Percentiles rank a stretch among this genome's conserved stretches.
phyloP scores from a whole-genome alignment of 2,329 filamentous ascomycete genomes.

The Cytospora chrysosperma region DNA sequence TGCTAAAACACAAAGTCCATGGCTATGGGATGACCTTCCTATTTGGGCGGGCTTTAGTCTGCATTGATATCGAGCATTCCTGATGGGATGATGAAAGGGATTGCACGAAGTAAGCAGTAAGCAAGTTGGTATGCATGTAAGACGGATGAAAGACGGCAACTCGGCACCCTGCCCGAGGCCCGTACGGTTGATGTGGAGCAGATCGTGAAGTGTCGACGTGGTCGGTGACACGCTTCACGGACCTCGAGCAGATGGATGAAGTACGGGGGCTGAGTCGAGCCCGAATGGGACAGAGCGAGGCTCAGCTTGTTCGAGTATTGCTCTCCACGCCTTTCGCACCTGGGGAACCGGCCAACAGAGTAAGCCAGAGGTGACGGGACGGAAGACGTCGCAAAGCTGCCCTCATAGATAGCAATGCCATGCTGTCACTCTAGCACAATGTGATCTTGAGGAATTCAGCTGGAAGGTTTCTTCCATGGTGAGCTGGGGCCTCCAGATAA shows the following conservation, averaged over 20 bases:
- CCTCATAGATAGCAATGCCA: no score
- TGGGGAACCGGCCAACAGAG: neutral
- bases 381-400: no score
- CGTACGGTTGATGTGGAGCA: neutral
- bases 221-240: neutral
- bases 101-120: neutral
- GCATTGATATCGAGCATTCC: no score
- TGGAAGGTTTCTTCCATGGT: neutral
- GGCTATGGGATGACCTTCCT: neutral
- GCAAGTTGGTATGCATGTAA: neutral
- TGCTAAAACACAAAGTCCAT: neutral
- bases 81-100: neutral
- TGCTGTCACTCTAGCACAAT: no score
- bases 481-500: neutral
- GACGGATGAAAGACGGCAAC: neutral
- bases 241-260: no score
- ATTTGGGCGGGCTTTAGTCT: no score
- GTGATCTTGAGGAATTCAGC: no score
- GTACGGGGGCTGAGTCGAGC: neutral
- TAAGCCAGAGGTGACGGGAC: no score
- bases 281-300: neutral
- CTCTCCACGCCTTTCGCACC: slow-evolving; percentile 2
- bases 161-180: neutral
- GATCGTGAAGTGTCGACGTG: neutral
- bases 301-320: slow-evolving; percentile 13